These are phyloP conservation scores for Stephania yunnanensis DNA, from an alignment of 164 flowering plant species.

Conservation along the genomic window DNA sequence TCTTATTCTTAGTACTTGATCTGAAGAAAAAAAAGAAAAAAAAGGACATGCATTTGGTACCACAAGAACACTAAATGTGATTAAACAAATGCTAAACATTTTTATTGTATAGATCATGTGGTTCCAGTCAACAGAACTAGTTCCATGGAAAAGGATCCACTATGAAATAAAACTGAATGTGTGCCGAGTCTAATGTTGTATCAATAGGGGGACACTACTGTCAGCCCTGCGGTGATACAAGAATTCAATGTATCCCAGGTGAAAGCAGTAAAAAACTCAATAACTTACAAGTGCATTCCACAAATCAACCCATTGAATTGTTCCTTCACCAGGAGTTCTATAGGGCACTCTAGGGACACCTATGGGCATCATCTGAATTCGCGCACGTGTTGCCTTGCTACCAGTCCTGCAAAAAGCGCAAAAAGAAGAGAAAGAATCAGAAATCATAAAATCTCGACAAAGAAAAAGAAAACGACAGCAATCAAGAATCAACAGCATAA, in stretches of 20 bases:
- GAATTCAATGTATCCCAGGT: neutral
- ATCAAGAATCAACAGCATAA: neutral
- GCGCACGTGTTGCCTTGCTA: conserved; percentile 41
- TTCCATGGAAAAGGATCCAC: neutral
- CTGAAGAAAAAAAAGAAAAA: neutral
- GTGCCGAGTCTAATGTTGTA: neutral
- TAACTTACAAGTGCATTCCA: conserved; percentile 93
- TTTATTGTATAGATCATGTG: neutral
- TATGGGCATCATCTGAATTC: conserved; percentile 73
- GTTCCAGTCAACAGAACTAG: neutral
- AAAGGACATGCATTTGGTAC: neutral
- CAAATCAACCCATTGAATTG: conserved; percentile 86
- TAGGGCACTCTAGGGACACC: conserved; percentile 83
- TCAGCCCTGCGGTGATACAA: neutral
- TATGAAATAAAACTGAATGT: neutral
- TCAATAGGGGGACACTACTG: neutral
- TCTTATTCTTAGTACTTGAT: neutral
- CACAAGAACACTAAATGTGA: neutral
- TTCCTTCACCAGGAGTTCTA: conserved; percentile 66
- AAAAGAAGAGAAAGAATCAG: neutral
- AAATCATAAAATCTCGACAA: conserved; percentile 5
- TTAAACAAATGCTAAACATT: neutral
- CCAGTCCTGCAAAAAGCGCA: conserved; percentile 31
- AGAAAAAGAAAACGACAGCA: neutral
- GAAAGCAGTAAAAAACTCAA: neutral